phyloP scores from a whole-genome alignment of 208 protist species.

The Crithidia sp. region DNA sequence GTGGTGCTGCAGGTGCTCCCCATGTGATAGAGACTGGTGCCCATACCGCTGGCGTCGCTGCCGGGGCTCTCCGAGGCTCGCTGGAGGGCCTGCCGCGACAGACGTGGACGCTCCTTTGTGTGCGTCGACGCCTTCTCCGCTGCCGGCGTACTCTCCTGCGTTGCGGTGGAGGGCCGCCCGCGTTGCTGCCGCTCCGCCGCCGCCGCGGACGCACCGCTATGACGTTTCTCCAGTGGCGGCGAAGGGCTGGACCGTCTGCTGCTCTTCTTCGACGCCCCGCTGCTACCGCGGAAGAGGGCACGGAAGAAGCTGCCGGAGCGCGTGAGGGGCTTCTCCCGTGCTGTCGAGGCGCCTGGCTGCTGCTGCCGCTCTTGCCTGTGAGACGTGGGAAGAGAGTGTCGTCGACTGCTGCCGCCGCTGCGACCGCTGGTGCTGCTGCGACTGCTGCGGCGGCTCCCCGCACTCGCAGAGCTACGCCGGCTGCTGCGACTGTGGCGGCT shows the following conservation, averaged over 20 bases:
- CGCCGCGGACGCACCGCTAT: no score
- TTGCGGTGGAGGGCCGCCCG: neutral
- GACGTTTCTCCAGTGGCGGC: neutral
- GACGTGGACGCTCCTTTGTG: neutral
- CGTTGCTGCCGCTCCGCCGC: no score
- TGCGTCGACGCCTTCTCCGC: no score
- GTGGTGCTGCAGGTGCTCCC: neutral
- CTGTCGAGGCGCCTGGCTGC: conserved; percentile 1
- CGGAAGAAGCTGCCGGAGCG: conserved; percentile 9
- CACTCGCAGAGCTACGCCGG: no score
- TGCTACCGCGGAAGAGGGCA: conserved; percentile 5
- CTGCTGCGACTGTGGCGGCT: neutral
- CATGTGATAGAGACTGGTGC: conserved; percentile 7
- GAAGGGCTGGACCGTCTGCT: neutral
- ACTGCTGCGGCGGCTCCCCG: neutral
- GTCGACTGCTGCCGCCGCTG: neutral
- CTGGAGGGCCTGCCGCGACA: neutral
- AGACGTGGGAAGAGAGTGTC: no score
- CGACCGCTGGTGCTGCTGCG: neutral
- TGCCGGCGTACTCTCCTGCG: neutral
- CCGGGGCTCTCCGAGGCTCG: conserved; percentile 1
- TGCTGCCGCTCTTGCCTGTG: neutral
- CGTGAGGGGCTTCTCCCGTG: neutral
- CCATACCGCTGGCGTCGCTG: conserved; percentile 9
- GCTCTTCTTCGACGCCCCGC: neutral